Evolutionary conservation across 305 asterid species (phyloP).

Genomic region (Fraxinus ornus): DNA sequence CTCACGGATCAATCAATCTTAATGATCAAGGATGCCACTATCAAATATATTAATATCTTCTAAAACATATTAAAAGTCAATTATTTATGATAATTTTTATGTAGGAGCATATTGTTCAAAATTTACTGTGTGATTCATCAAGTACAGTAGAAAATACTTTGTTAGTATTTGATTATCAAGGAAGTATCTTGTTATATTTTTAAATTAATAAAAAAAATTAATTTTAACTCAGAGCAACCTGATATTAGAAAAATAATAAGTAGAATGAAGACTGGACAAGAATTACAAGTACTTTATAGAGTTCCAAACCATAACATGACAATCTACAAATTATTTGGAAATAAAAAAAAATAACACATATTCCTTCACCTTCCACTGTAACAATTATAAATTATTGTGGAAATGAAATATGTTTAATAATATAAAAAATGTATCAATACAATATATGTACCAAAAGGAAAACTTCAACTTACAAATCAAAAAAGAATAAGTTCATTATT

Average conservation of each 20-base stretch:
- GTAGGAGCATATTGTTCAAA: background rate
- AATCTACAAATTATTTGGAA: background rate
- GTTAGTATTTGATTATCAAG: background rate
- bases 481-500: background rate
- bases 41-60: background rate
- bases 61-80: background rate
- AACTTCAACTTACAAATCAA: background rate
- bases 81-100: background rate
- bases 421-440: background rate
- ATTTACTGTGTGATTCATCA: background rate
- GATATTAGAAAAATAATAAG: background rate
- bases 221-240: background rate
- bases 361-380: background rate
- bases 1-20: background rate
- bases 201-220: background rate
- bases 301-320: background rate
- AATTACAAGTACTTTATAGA: background rate
- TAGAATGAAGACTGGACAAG: background rate
- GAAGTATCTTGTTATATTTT: background rate
- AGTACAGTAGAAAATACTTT: background rate
- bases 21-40: background rate
- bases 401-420: background rate
- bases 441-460: background rate
- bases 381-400: background rate
- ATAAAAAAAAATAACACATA: background rate